Evolutionary conservation across 2,329 filamentous ascomycete species (phyloP).

Genomic region (Fusarium torulosum): DNA sequence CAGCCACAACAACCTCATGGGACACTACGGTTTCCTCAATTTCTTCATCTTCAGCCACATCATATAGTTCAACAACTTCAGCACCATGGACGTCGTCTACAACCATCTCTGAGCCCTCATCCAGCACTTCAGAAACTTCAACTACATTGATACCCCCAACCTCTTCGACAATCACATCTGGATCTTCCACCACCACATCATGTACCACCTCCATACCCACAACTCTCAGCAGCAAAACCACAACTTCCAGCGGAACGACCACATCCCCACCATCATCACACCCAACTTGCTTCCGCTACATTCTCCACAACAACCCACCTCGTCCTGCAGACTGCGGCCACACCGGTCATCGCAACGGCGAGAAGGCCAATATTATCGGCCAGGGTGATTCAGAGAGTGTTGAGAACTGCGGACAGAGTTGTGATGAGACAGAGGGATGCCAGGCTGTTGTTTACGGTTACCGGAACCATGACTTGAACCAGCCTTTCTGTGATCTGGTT

Average conservation of each 20-base stretch:
- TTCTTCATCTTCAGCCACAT: not conserved
- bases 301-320: conserved; percentile 21
- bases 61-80: not conserved
- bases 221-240: conserved; percentile 9
- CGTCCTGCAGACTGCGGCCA: conserved; percentile 19
- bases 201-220: not conserved
- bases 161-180: not conserved
- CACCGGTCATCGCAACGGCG: conserved; percentile 12
- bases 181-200: conserved; percentile 10
- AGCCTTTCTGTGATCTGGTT: conserved; percentile 33
- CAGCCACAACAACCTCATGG: not conserved
- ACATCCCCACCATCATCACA: conserved; percentile 10
- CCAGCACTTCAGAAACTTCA: not conserved
- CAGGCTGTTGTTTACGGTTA: conserved; percentile 33
- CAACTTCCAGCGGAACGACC: conserved; percentile 1
- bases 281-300: conserved; percentile 37
- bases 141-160: not conserved
- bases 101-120: not conserved
- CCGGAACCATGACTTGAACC: conserved; percentile 22
- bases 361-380: conserved; percentile 28
- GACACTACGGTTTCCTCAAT: not conserved
- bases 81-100: not conserved
- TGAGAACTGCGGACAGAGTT: conserved; percentile 35
- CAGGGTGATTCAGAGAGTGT: conserved; percentile 30
- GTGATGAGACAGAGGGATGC: conserved; percentile 18